These are phyloP conservation scores for Diaporthe aspalathi DNA, from an alignment of 2,329 filamentous ascomycete species.

Conservation along the genomic window DNA sequence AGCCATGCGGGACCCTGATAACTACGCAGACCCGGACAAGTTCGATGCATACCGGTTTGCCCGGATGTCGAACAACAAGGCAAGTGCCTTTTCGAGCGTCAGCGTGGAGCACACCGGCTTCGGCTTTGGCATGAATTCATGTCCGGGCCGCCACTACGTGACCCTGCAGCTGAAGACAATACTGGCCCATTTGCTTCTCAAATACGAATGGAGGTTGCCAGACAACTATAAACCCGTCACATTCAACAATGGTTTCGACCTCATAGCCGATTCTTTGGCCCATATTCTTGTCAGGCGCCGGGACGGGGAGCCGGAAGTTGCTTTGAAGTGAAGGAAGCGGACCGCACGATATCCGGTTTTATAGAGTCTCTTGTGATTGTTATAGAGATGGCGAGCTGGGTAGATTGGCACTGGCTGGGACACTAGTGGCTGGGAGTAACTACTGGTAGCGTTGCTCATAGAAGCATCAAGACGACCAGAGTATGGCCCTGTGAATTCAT, in stretches of 20 bases:
- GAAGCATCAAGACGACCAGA: too few relatives aligned
- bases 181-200: slow-evolving; percentile 7
- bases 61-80: neutral
- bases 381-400: too few relatives aligned
- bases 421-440: too few relatives aligned
- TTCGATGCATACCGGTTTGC: neutral
- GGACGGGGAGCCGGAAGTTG: neutral
- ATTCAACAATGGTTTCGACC: neutral
- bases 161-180: slow-evolving; percentile 47
- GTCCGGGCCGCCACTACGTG: slow-evolving; percentile 50
- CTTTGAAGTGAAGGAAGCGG: neutral
- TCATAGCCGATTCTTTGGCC: slow-evolving; percentile 1
- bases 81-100: neutral
- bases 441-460: too few relatives aligned
- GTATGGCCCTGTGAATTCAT: too few relatives aligned
- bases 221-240: neutral
- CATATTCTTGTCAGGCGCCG: neutral
- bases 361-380: too few relatives aligned
- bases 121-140: slow-evolving; percentile 49
- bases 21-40: neutral
- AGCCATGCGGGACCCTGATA: neutral
- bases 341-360: too few relatives aligned
- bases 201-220: slow-evolving; percentile 4
- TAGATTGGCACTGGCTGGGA: too few relatives aligned
- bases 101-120: slow-evolving; percentile 40